Conservation (phyloP, 225 moss, liverwort and hornwort genomes). For the Straminergon stramineum region DNA sequence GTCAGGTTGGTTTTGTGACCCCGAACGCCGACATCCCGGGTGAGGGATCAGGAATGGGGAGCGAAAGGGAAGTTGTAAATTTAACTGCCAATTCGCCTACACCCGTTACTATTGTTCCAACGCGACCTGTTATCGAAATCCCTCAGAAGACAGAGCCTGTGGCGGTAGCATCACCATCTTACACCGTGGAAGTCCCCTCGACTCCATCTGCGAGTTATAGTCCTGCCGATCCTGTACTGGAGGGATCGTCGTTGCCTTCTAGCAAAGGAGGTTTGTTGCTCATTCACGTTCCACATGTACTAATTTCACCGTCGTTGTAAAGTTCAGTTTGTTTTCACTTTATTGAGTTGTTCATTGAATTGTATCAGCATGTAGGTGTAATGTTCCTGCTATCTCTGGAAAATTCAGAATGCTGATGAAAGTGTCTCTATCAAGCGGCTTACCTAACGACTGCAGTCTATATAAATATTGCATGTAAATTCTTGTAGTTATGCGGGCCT, state of each 20-base stretch:
- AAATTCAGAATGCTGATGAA: neutral
- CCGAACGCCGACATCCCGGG: conserved; percentile 45
- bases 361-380: neutral
- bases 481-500: neutral
- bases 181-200: conserved; percentile 31
- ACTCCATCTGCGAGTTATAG: conserved; percentile 38
- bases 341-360: neutral
- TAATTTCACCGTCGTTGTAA: neutral
- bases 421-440: neutral
- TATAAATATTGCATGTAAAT: neutral
- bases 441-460: neutral
- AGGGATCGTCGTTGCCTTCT: conserved; percentile 50
- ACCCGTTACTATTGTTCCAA: conserved; percentile 66
- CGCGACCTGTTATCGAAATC: conserved; percentile 19
- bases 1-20: conserved; percentile 94
- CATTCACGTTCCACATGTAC: neutral
- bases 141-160: conserved; percentile 29
- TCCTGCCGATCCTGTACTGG: conserved; percentile 35
- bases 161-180: conserved; percentile 36
- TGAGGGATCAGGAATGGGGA: conserved; percentile 9
- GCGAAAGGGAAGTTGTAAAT: neutral
- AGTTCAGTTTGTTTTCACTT: neutral
- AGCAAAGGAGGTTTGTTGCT: conserved; percentile 50
- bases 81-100: conserved; percentile 48
- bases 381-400: neutral